Evolutionary conservation across 2,329 filamentous ascomycete genomes (phyloP).

Genomic region (Penicillium freii): DNA sequence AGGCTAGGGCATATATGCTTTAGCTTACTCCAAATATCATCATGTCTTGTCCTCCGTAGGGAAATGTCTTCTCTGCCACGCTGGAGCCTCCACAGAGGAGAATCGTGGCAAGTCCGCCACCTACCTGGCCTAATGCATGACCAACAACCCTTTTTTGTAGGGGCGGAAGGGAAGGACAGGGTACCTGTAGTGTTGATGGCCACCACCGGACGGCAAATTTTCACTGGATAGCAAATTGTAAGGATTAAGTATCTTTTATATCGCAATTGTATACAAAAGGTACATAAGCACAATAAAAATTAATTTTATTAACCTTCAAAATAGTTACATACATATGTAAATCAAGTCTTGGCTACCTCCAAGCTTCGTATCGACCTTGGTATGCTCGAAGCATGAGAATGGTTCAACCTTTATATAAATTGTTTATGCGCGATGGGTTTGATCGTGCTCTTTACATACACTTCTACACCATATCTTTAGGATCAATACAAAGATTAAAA

Average conservation of each 20-base stretch:
- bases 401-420: neutral
- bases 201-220: neutral
- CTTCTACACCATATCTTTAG: neutral
- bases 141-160: no score
- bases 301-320: neutral
- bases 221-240: neutral
- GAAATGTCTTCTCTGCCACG: neutral
- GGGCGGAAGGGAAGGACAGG: no score
- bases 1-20: neutral
- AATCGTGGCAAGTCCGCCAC: neutral
- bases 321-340: neutral
- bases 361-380: neutral
- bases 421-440: neutral
- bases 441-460: no score
- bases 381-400: neutral
- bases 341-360: neutral
- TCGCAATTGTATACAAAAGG: neutral
- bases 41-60: neutral
- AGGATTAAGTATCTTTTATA: neutral
- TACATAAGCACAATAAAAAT: neutral
- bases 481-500: neutral
- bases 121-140: neutral
- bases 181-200: neutral
- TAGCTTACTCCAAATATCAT: neutral
- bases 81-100: neutral